Conservation (phyloP, 2,329 filamentous ascomycete species). For the Penicillium sp. region DNA sequence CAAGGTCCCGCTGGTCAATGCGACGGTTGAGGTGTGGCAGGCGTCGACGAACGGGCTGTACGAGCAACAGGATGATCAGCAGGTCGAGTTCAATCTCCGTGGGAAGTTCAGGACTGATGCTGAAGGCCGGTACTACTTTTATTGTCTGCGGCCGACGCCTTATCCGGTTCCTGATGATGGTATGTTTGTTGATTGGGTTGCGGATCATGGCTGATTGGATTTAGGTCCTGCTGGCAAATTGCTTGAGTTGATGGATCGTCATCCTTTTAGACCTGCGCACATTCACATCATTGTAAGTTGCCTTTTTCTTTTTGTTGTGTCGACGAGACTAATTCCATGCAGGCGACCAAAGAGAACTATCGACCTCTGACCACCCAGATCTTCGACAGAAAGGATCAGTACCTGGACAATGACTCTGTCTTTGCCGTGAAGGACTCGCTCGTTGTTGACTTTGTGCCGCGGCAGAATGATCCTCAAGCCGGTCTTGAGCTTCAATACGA, state of each 20-base stretch:
- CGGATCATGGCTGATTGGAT: constrained; percentile 2
- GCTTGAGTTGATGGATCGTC: constrained; percentile 54
- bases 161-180: constrained; percentile 54
- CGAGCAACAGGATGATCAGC: constrained; percentile 66
- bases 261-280: constrained; percentile 58
- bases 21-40: constrained; percentile 72
- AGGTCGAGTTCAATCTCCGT: constrained; percentile 67
- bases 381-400: constrained; percentile 62
- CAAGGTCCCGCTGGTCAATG: constrained; percentile 58
- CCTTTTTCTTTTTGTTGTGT: background rate
- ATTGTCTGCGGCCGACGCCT: constrained; percentile 56
- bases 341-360: constrained; percentile 54
- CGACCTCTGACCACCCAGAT: constrained; percentile 71
- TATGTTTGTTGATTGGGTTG: constrained; percentile 6
- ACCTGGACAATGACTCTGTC: constrained; percentile 55
- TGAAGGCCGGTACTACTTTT: constrained; percentile 58
- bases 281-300: constrained; percentile 55
- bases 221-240: constrained; percentile 53
- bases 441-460: constrained; percentile 52
- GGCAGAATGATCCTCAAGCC: constrained; percentile 48
- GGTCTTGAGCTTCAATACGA: constrained; percentile 51
- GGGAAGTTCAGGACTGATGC: constrained; percentile 64
- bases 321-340: constrained; percentile 1
- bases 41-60: constrained; percentile 66
- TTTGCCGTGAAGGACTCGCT: constrained; percentile 57